Evolutionary conservation across 2,329 filamentous ascomycete genomes (phyloP), one percentile per base, ranked within the genome.

Genomic region (Talaromyces piceae): DNA sequence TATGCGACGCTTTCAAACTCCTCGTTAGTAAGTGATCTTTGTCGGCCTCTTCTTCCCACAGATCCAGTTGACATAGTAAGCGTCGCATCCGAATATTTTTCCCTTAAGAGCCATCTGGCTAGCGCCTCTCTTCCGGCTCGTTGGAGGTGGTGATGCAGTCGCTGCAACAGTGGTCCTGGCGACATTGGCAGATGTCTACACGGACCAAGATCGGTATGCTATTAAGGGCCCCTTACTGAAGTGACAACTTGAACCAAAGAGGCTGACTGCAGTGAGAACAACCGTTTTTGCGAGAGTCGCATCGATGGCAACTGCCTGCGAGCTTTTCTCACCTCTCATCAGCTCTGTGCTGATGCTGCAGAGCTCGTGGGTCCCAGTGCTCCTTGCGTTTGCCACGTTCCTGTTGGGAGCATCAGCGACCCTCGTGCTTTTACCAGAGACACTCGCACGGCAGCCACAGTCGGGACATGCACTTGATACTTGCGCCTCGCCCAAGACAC

Each of bases 101-200:
- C 47, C 47, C 33, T 26, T 41, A 31, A 41, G 47, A 13, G 37
- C 33, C 25, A 49, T 49, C 47, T 49, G 47, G 47, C 47, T 49
- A 28, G 47, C 47, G 47, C 47, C 47, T 43, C 37, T 49, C 25
- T 49, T 49, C 37, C 28, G 37, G 47, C 23, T 49, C 25, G 25
- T 49, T 41, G 47, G 47, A 31, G 47, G 47, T 8, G 47, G 47
- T 49, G 47, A 49, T 23, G 33, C 47, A 41, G 47, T 49, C 47
- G 47, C 47, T 41, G 47, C 47, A 49, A 49, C 47, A 49, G 16
- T 49, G 47, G 47, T 27, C 25, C 37, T 49, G 33, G 47, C 47
- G 47, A 25, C 47, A 49, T 49, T 49, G 47, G 33, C 47, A 28
- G 47, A 49, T 49, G 33, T 49, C 33, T 49, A 49, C 47, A 49